These are phyloP conservation scores for Agaricales sp. DNA, from an alignment of 1,284 basidiomycete genomes.

Conservation along the genomic window DNA sequence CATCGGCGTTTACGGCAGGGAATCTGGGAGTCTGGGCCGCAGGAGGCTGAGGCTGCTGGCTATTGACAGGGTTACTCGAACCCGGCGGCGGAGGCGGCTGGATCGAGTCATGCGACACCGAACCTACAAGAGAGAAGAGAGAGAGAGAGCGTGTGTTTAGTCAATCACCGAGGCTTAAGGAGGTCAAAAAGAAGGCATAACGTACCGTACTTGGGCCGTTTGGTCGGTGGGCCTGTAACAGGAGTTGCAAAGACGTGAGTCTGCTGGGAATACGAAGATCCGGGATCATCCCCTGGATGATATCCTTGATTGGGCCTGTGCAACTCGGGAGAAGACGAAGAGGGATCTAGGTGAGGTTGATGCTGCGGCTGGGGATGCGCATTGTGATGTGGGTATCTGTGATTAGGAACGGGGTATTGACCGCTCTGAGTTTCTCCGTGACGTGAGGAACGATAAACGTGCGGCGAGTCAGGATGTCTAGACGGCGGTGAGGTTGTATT, in stretches of 20 bases:
- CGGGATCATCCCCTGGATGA: neutral
- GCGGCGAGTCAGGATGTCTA: slow-evolving; percentile 4
- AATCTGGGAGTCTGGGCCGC: slow-evolving; percentile 22
- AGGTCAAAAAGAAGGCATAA: neutral
- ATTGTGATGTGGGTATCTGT: slow-evolving; percentile 8
- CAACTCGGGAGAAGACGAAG: slow-evolving; percentile 15
- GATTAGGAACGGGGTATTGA: slow-evolving; percentile 21
- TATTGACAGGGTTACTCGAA: slow-evolving; percentile 8
- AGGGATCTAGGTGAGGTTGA: slow-evolving; percentile 14
- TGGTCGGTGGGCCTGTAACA: slow-evolving; percentile 56
- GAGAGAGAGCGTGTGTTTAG: slow-evolving; percentile 7
- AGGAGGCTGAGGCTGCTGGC: slow-evolving; percentile 9
- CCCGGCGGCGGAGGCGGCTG: slow-evolving; percentile 5
- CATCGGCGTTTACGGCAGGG: slow-evolving; percentile 48
- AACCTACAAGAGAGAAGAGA: slow-evolving; percentile 6
- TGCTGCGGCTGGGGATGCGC: slow-evolving; percentile 2
- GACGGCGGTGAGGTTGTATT: slow-evolving; percentile 12
- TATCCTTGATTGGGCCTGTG: neutral
- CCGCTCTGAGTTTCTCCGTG: slow-evolving; percentile 17
- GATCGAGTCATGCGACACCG: slow-evolving; percentile 6
- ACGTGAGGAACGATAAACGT: slow-evolving; percentile 9
- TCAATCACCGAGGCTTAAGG: neutral
- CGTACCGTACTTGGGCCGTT: slow-evolving; percentile 39
- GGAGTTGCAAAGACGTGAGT: slow-evolving; percentile 62
- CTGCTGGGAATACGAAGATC: slow-evolving; percentile 30